Evolutionary conservation across 139 green algal species (phyloP), one percentile per base, ranked within the genome.

Genomic region (Prasinococcaceae sp.): DNA sequence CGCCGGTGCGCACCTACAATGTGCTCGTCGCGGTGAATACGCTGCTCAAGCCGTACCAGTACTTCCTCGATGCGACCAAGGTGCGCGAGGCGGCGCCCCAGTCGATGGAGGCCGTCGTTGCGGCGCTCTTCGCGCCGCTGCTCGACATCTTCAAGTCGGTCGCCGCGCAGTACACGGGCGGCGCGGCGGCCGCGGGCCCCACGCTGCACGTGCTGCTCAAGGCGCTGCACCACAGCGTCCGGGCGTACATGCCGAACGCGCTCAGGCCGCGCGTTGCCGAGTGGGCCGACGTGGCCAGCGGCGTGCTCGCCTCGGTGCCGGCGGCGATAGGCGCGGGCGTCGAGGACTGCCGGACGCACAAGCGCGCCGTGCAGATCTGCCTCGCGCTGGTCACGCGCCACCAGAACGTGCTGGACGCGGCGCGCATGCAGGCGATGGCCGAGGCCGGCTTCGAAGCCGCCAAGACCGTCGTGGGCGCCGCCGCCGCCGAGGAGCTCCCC

Each of bases 31-130:
- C 48, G 17, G 48, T 55, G 48, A 24, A 42, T 17, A 55, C 48
- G 26, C 28, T 55, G 5, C 48, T 55, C 20, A 55, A 55, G 48
- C 48, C 48, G 16, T 55, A 55, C 48, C 26, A 55, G 32, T 55
- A 55, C 28, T 55, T 55, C 19, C 48, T 28, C 6, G 36, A 55
- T 19, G 25, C 48, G 17, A 26, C n/a, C 6, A 55, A 55, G 35
- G 35, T 42, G 35, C 35, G 35, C 20, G 48, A 55, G 48, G 48
- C 32, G 17, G 27, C 48, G 17, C 48, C 48, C 25, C 16, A 28
- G 26, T 24, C 41, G 48, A 24, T 55, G 5, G 48, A 55, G 19
- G 48, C 26, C 5, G 42, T 55, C 27, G 32, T 26, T 4, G 17
- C 33, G 27, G n/a, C 16, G 17, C 48, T 55, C 17, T 26, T 55